Conservation (phyloP, 148 eudicot species). For the Nepenthes gracilis region DNA sequence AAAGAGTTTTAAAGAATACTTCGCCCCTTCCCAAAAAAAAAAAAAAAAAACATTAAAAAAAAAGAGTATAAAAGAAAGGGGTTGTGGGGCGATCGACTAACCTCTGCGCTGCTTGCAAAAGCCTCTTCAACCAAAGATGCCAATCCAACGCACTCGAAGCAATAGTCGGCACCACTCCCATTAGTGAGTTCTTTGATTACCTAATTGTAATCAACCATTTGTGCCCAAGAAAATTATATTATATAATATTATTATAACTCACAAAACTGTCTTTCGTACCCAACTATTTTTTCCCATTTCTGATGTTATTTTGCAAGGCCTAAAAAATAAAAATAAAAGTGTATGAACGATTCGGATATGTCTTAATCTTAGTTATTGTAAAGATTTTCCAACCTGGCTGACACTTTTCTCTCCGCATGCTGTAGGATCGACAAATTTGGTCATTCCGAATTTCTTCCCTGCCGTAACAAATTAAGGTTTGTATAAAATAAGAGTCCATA, state of each 20-base stretch:
- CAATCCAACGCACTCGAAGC: conserved; percentile 40
- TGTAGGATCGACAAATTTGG: conserved; percentile 5
- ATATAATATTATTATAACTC: background rate
- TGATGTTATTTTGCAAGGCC: no score
- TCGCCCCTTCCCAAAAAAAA: no score
- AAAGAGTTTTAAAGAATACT: no score
- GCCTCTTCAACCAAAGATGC: conserved; percentile 31
- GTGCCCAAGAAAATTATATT: background rate
- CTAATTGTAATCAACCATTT: conserved; percentile 5
- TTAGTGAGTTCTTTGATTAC: conserved; percentile 34
- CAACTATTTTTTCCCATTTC: background rate
- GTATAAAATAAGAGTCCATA: background rate
- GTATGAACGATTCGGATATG: no score
- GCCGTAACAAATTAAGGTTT: background rate
- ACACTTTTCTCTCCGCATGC: background rate
- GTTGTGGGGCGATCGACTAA: background rate
- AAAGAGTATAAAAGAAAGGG: background rate
- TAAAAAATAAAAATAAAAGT: no score
- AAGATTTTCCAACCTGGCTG: conserved; percentile 1
- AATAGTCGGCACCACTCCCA: conserved; percentile 40
- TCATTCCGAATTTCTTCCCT: conserved; percentile 12
- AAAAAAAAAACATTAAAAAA: background rate
- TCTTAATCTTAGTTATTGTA: no score
- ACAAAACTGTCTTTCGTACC: background rate
- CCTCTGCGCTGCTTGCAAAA: conserved; percentile 18